Conservation (phyloP, 768 basidiomycete species). For the Amanita muscaria region DNA sequence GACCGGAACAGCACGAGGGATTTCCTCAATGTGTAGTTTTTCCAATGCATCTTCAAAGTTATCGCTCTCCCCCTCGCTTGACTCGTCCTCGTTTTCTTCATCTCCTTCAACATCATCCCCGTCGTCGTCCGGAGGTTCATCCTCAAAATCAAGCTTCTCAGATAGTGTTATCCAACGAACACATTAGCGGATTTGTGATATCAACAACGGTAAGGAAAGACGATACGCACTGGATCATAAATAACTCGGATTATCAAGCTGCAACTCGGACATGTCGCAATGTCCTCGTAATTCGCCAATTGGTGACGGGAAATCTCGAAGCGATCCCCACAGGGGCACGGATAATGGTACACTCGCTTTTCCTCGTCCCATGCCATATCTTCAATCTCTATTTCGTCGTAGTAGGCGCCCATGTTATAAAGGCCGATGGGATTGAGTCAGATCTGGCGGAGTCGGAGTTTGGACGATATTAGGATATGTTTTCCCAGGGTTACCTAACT, state of each 20-base stretch:
- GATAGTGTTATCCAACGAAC: constrained; percentile 4
- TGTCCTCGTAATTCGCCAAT: constrained; percentile 83
- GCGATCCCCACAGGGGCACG: constrained; percentile 95
- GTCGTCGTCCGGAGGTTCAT: constrained; percentile 53
- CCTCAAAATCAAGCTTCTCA: constrained; percentile 88
- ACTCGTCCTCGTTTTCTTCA: constrained; percentile 27
- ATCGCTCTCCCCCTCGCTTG: constrained; percentile 31
- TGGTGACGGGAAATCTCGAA: constrained; percentile 90
- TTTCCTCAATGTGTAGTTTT: constrained; percentile 38
- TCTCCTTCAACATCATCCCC: constrained; percentile 34
- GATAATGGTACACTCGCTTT: constrained; percentile 86
- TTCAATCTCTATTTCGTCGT: constrained; percentile 97
- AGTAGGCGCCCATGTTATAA: constrained; percentile 89
- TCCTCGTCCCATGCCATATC: constrained; percentile 88
- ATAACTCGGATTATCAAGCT: constrained; percentile 88
- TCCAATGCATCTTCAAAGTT: constrained; percentile 62
- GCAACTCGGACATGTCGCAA: constrained; percentile 94
- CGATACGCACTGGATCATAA: constrained; percentile 91
- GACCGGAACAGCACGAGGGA: constrained; percentile 16
- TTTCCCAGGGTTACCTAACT: too few relatives aligned
- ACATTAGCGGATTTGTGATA: constrained; percentile 9
- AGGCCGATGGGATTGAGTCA: too few relatives aligned
- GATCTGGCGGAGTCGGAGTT: too few relatives aligned
- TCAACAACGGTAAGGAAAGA: constrained; percentile 15
- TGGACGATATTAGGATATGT: too few relatives aligned